Base-by-base conservation (phyloP, 2,329 filamentous ascomycete species). In the Calonectria hongkongensis region DNA sequence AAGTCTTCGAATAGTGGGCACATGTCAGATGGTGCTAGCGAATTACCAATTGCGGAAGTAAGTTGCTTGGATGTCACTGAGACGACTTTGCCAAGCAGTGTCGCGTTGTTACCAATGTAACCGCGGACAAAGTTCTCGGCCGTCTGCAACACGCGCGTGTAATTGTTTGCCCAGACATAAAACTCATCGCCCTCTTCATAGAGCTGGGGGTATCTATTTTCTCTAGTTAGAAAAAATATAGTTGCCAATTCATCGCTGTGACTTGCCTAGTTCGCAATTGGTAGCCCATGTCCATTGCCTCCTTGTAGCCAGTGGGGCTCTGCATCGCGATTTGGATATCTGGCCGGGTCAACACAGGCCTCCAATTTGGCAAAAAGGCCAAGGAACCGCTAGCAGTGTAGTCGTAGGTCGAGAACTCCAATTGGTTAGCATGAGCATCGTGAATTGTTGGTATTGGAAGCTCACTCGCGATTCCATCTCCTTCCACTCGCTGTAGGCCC, bases 131-230 rank as follows among this genome's bases (percentile, higher is more conserved):
- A 94, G 56, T 91, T 86, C 65, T 89, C 85, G 1, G 91, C 91
- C 2, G 91, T 92, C 79, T 93, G 89, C 13, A 93, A 84, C 0
- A 92, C 91, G 7, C 90, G 88, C 7, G 89, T 88, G 80, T 93
- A 93, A 76, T 91, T 89, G 79, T 94, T 94, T 21, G 91, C 88
- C 90, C 91, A 94, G 8, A 92, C 88, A 10, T 88, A 84, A 76
- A 93, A 92, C 10, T 84, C 79, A 6, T 87, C 84, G 8, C 87
- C 86, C 64, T 88, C 85, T 1, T 79, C 76, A 75, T 90, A 89
- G 21, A 93, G 85, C 45, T 88, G 81, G 0, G 87, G 86, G 69
- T 88, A 88, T 64, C 85, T 85, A 9, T 4, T n/a, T 10, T 1
- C 1, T 41, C 73, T 1, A 74, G 72, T 13, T 12, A 60, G 54